Base-by-base conservation (phyloP, 2,329 filamentous ascomycete genomes). In the Clonostachys chloroleuca region DNA sequence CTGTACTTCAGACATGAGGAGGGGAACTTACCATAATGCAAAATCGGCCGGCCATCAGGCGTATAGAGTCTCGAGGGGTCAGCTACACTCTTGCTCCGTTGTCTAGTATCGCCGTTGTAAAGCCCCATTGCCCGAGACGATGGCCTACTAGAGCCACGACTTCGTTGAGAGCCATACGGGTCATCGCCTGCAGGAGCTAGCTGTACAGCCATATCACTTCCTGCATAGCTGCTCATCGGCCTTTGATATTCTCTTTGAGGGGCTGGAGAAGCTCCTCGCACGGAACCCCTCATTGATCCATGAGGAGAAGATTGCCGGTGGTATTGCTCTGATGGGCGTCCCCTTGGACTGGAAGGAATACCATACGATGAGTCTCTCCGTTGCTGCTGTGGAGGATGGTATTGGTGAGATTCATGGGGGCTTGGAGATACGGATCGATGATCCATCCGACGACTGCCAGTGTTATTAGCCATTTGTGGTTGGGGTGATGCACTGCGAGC, bases 21-120 rank as follows among this genome's bases (percentile, higher is more conserved):
- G 16, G 12, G 39, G 36, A 46, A 80, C 91, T 84, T 79, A 97
- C 94, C 90, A 70, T 92, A 96, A 69, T 96, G 90, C 61, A 97
- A 64, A 61, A 97, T 92, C 35, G 89, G 84, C 51, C 89, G 82
- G 33, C 94, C 92, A 63, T 96, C 91, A 52, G 83, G 81, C 6
- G 89, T 96, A 58, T 88, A 90, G 58, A 92, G 87, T 56, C 88
- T 78, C n/a, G 84, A 83, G 24, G 81, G 77, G 58, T 94, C 87
- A n/a, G 87, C 90, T 50, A 94, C 77, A 59, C 91, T 96, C 74
- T 92, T 90, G 66, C 91, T 96, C 54, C 85, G 72, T 54, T 78
- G 75, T 51, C 80, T 69, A 53, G 63, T 70, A 6, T 74, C 65
- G 6, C 74, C 75, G 35, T 81, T 77, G 55, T 83, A 79, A 44